Percentiles rank a stretch among this genome's conserved stretches.
These are phyloP conservation scores for Trichoderma afroharzianum DNA, from an alignment of 2,329 filamentous ascomycete species.

Conservation along the genomic window DNA sequence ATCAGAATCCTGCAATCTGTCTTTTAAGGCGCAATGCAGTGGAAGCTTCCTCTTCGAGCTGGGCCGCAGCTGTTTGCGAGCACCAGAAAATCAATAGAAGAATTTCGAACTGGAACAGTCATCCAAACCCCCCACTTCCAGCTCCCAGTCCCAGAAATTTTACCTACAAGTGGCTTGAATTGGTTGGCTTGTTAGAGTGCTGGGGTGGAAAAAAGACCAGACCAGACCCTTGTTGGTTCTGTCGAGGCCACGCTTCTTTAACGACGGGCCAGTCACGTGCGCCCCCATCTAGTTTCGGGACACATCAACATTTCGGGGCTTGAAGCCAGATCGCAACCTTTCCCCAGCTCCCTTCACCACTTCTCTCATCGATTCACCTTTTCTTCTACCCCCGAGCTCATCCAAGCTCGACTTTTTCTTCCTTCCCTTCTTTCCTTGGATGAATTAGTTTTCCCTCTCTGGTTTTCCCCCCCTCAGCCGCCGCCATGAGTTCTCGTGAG, in stretches of 20 bases:
- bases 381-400: constrained; percentile 34
- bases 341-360: constrained; percentile 33
- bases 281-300: constrained; percentile 34
- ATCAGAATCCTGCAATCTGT: not conserved
- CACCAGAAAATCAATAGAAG: not conserved
- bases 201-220: not conserved
- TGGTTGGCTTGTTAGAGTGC: constrained; percentile 8
- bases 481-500: constrained; percentile 56
- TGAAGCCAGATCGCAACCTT: constrained; percentile 45
- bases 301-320: constrained; percentile 43
- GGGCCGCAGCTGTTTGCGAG: not conserved
- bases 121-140: constrained; percentile 3
- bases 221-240: not conserved
- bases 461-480: constrained; percentile 33
- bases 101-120: constrained; percentile 8
- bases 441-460: constrained; percentile 39
- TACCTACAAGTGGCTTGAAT: constrained; percentile 9
- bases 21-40: not conserved
- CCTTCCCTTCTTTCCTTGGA: constrained; percentile 35
- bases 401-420: constrained; percentile 36
- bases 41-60: not conserved
- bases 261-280: constrained; percentile 31
- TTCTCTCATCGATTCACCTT: constrained; percentile 26
- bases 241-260: constrained; percentile 17
- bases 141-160: not conserved